Conservation (phyloP, 495 filamentous ascomycete species). For the Elasticomyces elasticus region DNA sequence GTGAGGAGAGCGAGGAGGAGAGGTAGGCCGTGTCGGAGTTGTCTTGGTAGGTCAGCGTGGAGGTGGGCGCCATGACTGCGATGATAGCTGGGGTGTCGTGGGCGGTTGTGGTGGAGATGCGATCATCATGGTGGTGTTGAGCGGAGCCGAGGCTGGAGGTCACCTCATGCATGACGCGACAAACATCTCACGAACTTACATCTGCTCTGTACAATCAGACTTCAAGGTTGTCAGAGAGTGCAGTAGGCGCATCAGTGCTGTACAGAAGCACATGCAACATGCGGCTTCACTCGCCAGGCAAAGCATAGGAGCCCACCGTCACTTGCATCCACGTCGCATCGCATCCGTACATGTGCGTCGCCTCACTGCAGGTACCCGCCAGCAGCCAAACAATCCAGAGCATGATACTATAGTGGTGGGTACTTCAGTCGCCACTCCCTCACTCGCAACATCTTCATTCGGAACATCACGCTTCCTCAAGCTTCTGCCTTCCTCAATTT, state of each 20-base stretch:
- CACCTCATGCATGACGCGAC: neutral
- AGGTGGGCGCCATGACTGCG: conserved; percentile 8
- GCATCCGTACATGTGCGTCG: neutral
- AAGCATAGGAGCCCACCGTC: neutral
- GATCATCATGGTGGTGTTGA: too few relatives aligned
- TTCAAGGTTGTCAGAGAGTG: neutral
- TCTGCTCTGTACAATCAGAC: too few relatives aligned
- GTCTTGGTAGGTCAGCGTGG: conserved; percentile 15
- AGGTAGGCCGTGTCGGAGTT: conserved; percentile 29
- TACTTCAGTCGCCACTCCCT: neutral
- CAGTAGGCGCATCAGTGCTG: neutral
- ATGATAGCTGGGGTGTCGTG: neutral
- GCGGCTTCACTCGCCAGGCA: neutral
- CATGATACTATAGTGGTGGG: neutral
- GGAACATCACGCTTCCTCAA: neutral
- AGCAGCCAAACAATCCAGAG: neutral
- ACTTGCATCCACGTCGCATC: neutral
- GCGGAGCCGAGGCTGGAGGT: neutral
- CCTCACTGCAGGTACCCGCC: neutral
- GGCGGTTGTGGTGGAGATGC: neutral
- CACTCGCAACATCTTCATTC: neutral
- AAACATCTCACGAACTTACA: too few relatives aligned
- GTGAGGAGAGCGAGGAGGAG: conserved; percentile 40
- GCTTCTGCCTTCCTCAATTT: neutral
- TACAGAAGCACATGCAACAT: neutral